These are phyloP conservation scores for Phytophthora cactorum DNA, from an alignment of 352 stramenopile species.

Conservation along the genomic window DNA sequence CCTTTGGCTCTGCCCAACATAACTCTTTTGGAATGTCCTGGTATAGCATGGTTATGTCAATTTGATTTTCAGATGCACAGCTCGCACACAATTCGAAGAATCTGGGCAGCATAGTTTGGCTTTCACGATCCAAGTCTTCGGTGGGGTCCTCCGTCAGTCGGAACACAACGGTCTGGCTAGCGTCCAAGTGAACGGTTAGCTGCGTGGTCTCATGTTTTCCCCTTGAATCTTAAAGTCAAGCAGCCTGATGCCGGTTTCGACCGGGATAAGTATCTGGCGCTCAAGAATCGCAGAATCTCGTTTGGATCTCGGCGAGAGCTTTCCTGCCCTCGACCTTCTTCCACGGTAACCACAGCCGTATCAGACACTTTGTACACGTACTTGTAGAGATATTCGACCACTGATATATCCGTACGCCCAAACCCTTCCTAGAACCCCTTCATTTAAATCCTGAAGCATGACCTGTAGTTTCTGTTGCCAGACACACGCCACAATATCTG, in stretches of 20 bases:
- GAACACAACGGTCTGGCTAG: background rate
- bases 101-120: background rate
- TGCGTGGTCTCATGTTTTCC: background rate
- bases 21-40: too few relatives aligned
- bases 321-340: background rate
- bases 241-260: background rate
- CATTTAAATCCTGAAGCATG: background rate
- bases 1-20: too few relatives aligned
- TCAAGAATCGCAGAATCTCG: slow-evolving; percentile 2
- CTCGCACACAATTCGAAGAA: background rate
- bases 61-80: too few relatives aligned
- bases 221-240: background rate
- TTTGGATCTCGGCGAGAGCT: background rate
- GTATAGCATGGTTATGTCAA: too few relatives aligned
- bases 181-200: background rate
- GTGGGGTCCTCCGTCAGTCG: background rate
- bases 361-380: slow-evolving; percentile 69
- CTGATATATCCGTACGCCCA: slow-evolving; percentile 12
- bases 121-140: background rate
- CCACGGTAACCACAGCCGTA: slow-evolving; percentile 22
- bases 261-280: background rate
- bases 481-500: background rate
- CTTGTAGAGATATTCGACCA: slow-evolving; percentile 66
- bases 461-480: background rate
- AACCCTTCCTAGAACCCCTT: background rate